Percentiles rank a stretch among this genome's conserved stretches.
Conservation (phyloP, 2,329 filamentous ascomycete species). For the Phaeosphaeria sp. region DNA sequence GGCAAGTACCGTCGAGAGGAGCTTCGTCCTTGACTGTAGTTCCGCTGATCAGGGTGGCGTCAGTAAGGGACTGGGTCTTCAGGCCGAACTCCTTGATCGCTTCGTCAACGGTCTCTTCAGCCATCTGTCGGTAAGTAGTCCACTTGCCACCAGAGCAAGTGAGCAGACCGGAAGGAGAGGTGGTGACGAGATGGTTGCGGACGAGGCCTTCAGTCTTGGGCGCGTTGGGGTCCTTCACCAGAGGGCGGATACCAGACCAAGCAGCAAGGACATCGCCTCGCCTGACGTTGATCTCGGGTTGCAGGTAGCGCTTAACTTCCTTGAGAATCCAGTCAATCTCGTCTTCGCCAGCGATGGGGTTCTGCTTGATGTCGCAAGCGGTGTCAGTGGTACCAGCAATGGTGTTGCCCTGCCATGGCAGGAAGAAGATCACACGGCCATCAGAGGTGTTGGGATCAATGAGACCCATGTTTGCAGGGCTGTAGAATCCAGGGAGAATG, state of each 20-base stretch:
- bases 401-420: conserved; percentile 92
- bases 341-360: conserved; percentile 80
- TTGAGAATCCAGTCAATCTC: conserved; percentile 89
- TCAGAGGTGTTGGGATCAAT: conserved; percentile 88
- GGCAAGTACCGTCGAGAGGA: conserved; percentile 74
- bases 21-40: conserved; percentile 77
- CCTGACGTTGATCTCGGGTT: conserved; percentile 83
- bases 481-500: conserved; percentile 86
- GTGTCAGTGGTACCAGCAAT: conserved; percentile 89
- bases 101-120: conserved; percentile 85
- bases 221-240: conserved; percentile 86
- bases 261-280: conserved; percentile 87
- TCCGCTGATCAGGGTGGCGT: conserved; percentile 72
- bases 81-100: conserved; percentile 75
- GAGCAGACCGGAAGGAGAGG: conserved; percentile 79
- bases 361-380: conserved; percentile 72
- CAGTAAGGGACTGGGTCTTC: conserved; percentile 61
- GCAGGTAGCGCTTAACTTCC: conserved; percentile 81
- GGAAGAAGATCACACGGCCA: conserved; percentile 89
- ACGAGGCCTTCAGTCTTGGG: conserved; percentile 87
- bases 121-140: conserved; percentile 94
- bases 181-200: conserved; percentile 82
- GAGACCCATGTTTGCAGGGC: conserved; percentile 83
- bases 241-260: conserved; percentile 86
- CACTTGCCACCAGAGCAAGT: conserved; percentile 91